These are phyloP conservation scores for Leccinellum rugosiceps DNA, from an alignment of 768 basidiomycete species.

Conservation along the genomic window DNA sequence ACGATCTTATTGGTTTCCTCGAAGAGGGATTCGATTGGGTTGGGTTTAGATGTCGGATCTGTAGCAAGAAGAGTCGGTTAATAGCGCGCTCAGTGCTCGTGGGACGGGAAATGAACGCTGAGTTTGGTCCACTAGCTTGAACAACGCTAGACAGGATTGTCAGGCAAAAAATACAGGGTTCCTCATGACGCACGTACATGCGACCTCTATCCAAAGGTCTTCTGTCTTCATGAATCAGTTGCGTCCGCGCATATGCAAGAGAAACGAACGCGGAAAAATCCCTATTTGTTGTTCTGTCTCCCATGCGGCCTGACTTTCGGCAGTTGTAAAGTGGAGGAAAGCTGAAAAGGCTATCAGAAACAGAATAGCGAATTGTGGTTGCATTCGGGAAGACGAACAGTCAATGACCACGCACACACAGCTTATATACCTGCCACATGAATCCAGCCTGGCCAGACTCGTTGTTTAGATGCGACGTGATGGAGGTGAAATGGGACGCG, in stretches of 20 bases:
- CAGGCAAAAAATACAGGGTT: not conserved
- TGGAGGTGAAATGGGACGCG: too few relatives aligned
- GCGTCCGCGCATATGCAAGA: not conserved
- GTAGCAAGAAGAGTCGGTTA: not conserved
- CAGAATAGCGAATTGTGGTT: not conserved
- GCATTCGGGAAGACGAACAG: constrained; percentile 2
- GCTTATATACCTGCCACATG: not conserved
- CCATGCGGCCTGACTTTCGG: not conserved
- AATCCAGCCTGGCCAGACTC: not conserved
- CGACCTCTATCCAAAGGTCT: not conserved
- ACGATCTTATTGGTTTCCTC: constrained; percentile 1
- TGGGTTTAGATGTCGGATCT: not conserved
- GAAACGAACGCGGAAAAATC: not conserved
- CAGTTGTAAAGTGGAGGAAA: not conserved
- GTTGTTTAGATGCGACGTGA: not conserved
- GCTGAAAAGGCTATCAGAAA: not conserved
- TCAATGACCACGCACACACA: not conserved
- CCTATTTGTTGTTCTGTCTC: not conserved
- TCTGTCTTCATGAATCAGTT: constrained; percentile 2
- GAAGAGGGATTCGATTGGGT: not conserved
- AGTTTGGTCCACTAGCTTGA: not conserved
- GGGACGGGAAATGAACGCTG: not conserved
- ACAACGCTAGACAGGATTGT: not conserved
- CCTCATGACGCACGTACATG: not conserved
- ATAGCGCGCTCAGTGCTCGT: not conserved